Evolutionary conservation across 1,284 basidiomycete genomes (phyloP).

Genomic region (Microbotryum silenes-acaulis): DNA sequence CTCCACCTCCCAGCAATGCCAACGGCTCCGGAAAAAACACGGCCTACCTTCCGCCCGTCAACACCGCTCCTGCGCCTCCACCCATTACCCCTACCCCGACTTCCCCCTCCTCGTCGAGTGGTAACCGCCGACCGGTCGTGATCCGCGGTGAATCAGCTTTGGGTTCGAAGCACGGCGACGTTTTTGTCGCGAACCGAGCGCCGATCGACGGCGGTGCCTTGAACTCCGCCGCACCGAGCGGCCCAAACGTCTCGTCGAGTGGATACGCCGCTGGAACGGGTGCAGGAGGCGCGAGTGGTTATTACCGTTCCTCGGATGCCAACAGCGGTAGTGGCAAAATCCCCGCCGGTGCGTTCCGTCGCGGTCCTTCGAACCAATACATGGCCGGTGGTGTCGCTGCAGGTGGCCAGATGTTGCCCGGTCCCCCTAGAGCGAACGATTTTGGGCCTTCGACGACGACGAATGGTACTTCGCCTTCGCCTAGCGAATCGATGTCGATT

Average conservation of each 20-base stretch:
- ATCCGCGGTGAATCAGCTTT: constrained; percentile 16
- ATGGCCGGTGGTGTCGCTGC: not conserved
- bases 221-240: not conserved
- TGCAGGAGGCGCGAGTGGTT: not conserved
- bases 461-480: not conserved
- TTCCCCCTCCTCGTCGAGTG: not conserved
- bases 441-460: not conserved
- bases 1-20: constrained; percentile 1
- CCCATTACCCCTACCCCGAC: not conserved
- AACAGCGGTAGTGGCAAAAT: constrained; percentile 7
- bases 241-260: not conserved
- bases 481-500: constrained; percentile 4
- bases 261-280: not conserved
- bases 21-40: not conserved
- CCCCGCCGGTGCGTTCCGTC: constrained; percentile 22
- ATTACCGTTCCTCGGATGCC: constrained; percentile 9
- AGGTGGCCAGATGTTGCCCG: not conserved
- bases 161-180: constrained; percentile 27
- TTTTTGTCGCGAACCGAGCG: constrained; percentile 8
- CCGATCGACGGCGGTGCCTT: not conserved
- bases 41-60: not conserved
- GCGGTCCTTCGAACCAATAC: not conserved
- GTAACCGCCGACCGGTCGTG: constrained; percentile 13
- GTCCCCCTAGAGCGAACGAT: too few relatives aligned
- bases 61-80: not conserved